Base-by-base conservation (phyloP, 331 rosid genomes). In the Spiraea crenata region DNA sequence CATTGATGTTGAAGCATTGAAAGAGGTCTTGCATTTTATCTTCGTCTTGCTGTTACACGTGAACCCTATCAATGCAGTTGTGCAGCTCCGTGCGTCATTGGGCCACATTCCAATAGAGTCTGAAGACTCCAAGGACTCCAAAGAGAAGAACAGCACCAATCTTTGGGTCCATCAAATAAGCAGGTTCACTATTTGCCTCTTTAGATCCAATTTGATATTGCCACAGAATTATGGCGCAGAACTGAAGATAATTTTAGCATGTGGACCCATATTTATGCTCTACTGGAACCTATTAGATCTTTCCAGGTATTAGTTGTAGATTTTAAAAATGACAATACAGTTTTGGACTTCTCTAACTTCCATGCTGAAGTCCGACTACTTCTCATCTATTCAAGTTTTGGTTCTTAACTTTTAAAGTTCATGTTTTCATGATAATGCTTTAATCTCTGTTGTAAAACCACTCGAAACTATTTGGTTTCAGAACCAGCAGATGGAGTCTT, bases 1-100 rank as follows among this genome's bases (percentile, higher is more conserved):
- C n/a, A 1, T 41, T 37, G n/a, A 64, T 17, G 2, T 65, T 6
- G 68, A 59, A 39, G 40, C 47, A 40, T 57, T 71, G 12, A 63
- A 58, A 71, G 64, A 46, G 5, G 48, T 75, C 52, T 50, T 77
- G 65, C 47, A n/a, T n/a, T n/a, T 57, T 71, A 74, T 72, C 54
- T 82, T 76, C 50, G 51, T 79, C 62, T 67, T 86, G 96, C 97
- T 91, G 99, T 80, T 93, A 75, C 96, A 89, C 87, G 78, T 91
- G 83, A 95, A 91, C 82, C 92, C 96, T 73, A 52, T 91, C 70
- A 84, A 87, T 75, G 82, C 95, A 80, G 83, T 83, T 72, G 88
- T 77, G 54, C 99, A 93, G 88, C 92, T 93, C 69, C 89, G 95
- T 46, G 89, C 95, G 51, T 84, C 95, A 64, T 75, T 82, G 48